Percentiles rank a stretch among this genome's conserved stretches.
phyloP scores from a whole-genome alignment of 306 rosid species.

The Prunus salicina region DNA sequence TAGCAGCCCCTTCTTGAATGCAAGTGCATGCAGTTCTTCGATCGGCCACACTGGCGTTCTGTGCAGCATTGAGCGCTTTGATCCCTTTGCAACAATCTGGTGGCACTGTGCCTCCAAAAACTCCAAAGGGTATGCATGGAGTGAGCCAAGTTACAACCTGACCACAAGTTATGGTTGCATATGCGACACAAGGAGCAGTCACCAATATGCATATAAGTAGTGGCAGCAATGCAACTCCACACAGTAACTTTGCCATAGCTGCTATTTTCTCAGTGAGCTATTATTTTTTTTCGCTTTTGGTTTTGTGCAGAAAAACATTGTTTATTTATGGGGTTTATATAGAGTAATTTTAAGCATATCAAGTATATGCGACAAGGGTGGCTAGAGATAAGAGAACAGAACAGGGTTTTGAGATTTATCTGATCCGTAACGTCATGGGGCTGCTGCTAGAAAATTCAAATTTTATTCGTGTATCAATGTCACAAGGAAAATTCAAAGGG shows the following conservation, averaged over 20 bases:
- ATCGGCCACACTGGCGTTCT: constrained; percentile 35
- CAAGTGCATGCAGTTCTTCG: constrained; percentile 51
- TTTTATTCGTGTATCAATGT: neutral
- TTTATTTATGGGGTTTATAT: neutral
- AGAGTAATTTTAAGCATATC: neutral
- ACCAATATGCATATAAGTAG: constrained; percentile 27
- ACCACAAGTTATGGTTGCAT: constrained; percentile 41
- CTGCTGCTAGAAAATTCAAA: neutral
- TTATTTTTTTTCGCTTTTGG: neutral
- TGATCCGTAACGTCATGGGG: neutral
- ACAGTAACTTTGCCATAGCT: neutral
- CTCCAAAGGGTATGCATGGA: constrained; percentile 61
- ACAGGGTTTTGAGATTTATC: neutral
- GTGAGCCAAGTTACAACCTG: constrained; percentile 39
- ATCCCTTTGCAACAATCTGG: constrained; percentile 58
- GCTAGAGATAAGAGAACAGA: neutral
- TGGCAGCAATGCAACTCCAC: constrained; percentile 15
- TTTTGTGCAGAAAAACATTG: neutral
- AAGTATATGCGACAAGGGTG: neutral
- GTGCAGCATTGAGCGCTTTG: constrained; percentile 38
- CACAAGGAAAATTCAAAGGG: neutral
- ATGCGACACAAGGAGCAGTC: neutral
- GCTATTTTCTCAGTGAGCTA: neutral
- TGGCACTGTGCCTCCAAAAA: constrained; percentile 51
- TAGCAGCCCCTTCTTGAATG: constrained; percentile 39